Evolutionary conservation across 306 rosid species (phyloP), one percentile per base, ranked within the genome.

Genomic region (Cajanus cajan): DNA sequence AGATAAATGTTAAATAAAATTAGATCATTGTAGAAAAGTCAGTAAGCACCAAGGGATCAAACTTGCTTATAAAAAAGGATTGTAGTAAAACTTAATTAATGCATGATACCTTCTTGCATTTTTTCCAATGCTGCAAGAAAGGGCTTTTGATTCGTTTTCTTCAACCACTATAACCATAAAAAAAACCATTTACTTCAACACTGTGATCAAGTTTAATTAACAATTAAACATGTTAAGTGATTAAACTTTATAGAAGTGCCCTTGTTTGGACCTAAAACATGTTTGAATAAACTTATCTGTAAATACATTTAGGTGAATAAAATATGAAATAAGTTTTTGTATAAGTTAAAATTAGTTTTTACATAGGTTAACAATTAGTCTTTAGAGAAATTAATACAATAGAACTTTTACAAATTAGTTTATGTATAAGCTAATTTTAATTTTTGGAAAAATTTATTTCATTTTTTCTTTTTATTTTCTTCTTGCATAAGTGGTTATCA

Each of bases 111-210:
- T 87, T 92, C 94, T 86, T 88, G 88, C 93, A 92, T 90, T 79
- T 90, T 92, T 86, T 90, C 94, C 82, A 92, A 80, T 37, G 94
- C 93, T 76, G 87, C 89, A 79, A 92, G 82, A 76, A 92, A 86
- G 81, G 97, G 90, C 62, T 87, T 90, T 63, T 88, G 77, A 69
- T 88, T 83, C 31, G 91, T 88, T 82, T 88, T 88, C 66, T 50
- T 86, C 66, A 92, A 65, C 97, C 97, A 90, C 94, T 92, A 86
- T 50, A 78, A 80, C 76, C 75, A 71, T n/a, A n/a, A 11, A 55
- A 24, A 54, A 57, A 55, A 63, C 48, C 33, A n/a, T 41, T 4
- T 18, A 19, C 18, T 39, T 66, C 7, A 57, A n/a, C 10, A 11
- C 2, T 57, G 0, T 66, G 51, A 22, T 40, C 13, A 40, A 39